Base-by-base conservation (phyloP, 2,329 filamentous ascomycete genomes). In the Trichoderma gracile region DNA sequence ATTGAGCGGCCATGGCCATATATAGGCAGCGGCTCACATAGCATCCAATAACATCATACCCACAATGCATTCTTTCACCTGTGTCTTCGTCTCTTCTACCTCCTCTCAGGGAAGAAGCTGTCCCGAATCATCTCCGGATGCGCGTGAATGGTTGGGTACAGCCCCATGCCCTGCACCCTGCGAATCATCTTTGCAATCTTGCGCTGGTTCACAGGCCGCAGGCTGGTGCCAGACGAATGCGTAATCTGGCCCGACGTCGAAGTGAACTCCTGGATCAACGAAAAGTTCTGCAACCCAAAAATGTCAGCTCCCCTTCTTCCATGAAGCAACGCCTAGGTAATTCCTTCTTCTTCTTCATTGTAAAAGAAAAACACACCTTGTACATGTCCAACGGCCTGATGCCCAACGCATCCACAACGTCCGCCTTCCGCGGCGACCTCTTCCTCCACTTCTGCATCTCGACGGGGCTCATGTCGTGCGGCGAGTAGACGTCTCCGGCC, bases 121-220 rank as follows among this genome's bases (percentile, higher is more conserved):
- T 77, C 71, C 65, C 82, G 80, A 69, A 97, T 76, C 64, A 96
- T 82, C 76, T 96, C 91, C 3, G 95, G 95, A 79, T 99, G 95
- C 69, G 83, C 82, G 80, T 99, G 91, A 63, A 96, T 89, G 75
- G 89, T 96, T 25, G 95, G 95, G 84, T 98, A 93, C 66, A 98
- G 81, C 17, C 95, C 95, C 73, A 97, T 84, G 1, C 93, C 95
- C 71, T 98, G 89, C 21, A 91, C 89, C 71, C 95, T 86, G 69
- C 95, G 84, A 71, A 99, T 90, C 60, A 96, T 94, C 82, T 96
- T 97, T 67, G 94, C 91, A 74, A 99, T 87, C 79, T 90, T 93
- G 70, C 95, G 85, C 81, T 99, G 95, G 81, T 98, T 98, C 69
- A 91, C 89, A 3, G 91, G 90, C 64, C 92, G 85, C 67, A 99